These are phyloP conservation scores for Backusella morwellensis DNA, from an alignment of 192 early-diverging fungal genomes.

Conservation along the genomic window DNA sequence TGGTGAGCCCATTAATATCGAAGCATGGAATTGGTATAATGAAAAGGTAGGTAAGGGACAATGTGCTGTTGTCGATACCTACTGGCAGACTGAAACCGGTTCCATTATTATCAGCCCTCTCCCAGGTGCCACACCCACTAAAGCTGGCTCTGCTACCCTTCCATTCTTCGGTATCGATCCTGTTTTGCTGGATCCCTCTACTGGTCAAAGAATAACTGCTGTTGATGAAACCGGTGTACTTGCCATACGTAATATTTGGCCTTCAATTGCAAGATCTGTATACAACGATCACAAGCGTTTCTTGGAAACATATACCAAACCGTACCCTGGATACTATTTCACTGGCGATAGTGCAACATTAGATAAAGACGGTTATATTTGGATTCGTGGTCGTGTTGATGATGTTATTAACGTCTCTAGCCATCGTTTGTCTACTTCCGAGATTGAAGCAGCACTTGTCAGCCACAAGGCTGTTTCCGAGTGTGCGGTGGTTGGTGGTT, in stretches of 20 bases:
- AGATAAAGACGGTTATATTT: conserved; percentile 93
- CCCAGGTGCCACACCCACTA: conserved; percentile 82
- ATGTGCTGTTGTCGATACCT: conserved; percentile 94
- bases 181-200: conserved; percentile 83
- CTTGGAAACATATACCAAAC: conserved; percentile 86
- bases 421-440: conserved; percentile 88
- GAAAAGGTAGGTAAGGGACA: conserved; percentile 79
- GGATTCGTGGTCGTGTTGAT: conserved; percentile 87
- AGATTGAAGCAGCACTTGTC: conserved; percentile 89
- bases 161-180: conserved; percentile 96
- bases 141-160: conserved; percentile 91
- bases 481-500: conserved; percentile 83
- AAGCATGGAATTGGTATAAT: conserved; percentile 97
- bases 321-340: conserved; percentile 92
- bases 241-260: conserved; percentile 82
- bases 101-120: conserved; percentile 87
- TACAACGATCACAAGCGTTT: conserved; percentile 88
- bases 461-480: conserved; percentile 78
- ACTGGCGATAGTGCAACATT: conserved; percentile 89
- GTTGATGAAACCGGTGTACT: conserved; percentile 89
- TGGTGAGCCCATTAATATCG: conserved; percentile 96
- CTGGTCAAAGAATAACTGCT: conserved; percentile 78
- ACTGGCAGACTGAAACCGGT: conserved; percentile 93
- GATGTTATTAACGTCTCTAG: conserved; percentile 94
- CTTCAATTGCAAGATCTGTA: conserved; percentile 87